These are phyloP conservation scores for Gonapodya prolifera DNA, from an alignment of 192 early-diverging fungal species.

Conservation along the genomic window DNA sequence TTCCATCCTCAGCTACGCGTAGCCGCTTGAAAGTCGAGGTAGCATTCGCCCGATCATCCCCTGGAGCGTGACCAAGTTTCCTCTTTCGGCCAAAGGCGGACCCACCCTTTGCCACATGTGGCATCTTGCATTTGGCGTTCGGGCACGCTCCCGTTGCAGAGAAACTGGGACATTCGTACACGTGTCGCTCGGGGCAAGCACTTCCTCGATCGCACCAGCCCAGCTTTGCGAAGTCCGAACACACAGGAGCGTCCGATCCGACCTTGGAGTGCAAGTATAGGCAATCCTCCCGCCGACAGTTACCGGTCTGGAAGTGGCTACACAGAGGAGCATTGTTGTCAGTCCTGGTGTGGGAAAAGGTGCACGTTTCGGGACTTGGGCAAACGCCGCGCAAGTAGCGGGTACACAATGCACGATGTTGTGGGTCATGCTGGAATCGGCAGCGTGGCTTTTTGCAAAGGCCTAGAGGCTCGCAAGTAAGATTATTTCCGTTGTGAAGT, in stretches of 20 bases:
- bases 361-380: conserved; percentile 20
- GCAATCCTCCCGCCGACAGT: conserved; percentile 36
- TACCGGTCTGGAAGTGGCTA: conserved; percentile 48
- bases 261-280: conserved; percentile 41
- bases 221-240: conserved; percentile 45
- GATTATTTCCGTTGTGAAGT: no score
- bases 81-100: conserved; percentile 2
- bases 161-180: conserved; percentile 59
- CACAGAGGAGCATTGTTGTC: conserved; percentile 48
- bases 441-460: conserved; percentile 11
- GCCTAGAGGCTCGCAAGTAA: no score
- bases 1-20: conserved; percentile 9
- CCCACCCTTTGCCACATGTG: conserved; percentile 28
- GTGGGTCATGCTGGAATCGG: conserved; percentile 31
- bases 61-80: conserved; percentile 4
- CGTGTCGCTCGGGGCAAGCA: conserved; percentile 44
- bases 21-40: neutral
- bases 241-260: conserved; percentile 44
- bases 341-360: conserved; percentile 37
- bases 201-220: conserved; percentile 46
- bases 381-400: conserved; percentile 33
- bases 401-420: conserved; percentile 33
- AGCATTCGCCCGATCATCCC: conserved; percentile 6
- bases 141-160: conserved; percentile 43
- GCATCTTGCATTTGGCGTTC: conserved; percentile 38